Conservation (phyloP, 2,329 filamentous ascomycete species). For the Sclerotinia subarctica region DNA sequence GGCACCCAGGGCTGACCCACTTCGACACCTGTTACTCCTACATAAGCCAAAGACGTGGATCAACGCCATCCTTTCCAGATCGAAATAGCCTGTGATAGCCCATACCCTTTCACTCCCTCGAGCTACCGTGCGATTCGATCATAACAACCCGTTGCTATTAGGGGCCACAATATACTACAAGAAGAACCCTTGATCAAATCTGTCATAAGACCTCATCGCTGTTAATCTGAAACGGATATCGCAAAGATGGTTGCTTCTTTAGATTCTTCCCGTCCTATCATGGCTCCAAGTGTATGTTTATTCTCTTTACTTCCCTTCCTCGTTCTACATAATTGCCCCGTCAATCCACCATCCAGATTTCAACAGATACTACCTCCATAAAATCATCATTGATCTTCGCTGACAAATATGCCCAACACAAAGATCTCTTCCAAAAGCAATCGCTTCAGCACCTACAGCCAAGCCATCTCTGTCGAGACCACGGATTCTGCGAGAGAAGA, state of each 20-base stretch:
- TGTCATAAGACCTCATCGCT: constrained; percentile 1
- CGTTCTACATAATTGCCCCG: constrained; percentile 13
- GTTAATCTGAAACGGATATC: constrained; percentile 18
- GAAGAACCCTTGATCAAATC: neutral
- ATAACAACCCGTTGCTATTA: constrained; percentile 12
- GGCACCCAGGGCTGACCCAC: constrained; percentile 12
- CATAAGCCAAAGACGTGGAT: constrained; percentile 13
- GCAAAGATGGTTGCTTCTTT: constrained; percentile 44
- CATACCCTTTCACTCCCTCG: neutral
- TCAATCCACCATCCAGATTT: constrained; percentile 3
- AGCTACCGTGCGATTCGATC: constrained; percentile 19
- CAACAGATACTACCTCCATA: constrained; percentile 3
- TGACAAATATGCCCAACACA: constrained; percentile 40
- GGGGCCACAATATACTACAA: constrained; percentile 8
- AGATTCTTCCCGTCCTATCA: constrained; percentile 54
- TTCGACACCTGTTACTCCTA: neutral
- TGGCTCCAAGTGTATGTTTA: constrained; percentile 50
- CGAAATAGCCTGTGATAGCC: neutral
- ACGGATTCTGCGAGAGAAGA: constrained; percentile 38
- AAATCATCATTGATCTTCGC: constrained; percentile 10
- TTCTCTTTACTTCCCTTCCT: constrained; percentile 20
- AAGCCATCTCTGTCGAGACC: constrained; percentile 41
- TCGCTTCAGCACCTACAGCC: constrained; percentile 52
- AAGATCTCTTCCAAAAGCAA: constrained; percentile 47
- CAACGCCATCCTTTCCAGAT: constrained; percentile 13